A percentile compares a stretch with the other conserved stretches of the same genome.
phyloP scores from a whole-genome alignment of 495 filamentous ascomycete genomes.

The Rusavskia elegans region DNA sequence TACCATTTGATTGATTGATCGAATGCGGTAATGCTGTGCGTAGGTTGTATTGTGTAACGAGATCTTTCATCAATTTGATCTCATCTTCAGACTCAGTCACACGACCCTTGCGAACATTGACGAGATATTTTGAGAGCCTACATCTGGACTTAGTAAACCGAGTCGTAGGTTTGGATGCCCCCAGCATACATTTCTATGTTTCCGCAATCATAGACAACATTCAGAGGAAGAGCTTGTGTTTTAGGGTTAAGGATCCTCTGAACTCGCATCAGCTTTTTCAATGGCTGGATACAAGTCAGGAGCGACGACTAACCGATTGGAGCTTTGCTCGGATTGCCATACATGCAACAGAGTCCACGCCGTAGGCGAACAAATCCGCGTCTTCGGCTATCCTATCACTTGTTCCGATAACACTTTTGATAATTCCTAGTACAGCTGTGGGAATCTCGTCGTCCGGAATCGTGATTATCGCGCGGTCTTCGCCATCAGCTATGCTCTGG shows the following conservation, averaged over 20 bases:
- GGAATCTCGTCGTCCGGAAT: constrained; percentile 18
- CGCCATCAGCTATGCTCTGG: background rate
- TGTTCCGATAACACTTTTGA: constrained; percentile 16
- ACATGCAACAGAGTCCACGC: constrained; percentile 31
- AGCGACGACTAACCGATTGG: constrained; percentile 1
- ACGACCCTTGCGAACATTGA: constrained; percentile 14
- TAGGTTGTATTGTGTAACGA: constrained; percentile 21
- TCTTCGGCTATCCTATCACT: constrained; percentile 16
- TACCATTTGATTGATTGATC: background rate
- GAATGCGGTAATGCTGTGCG: constrained; percentile 9
- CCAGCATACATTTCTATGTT: constrained; percentile 18
- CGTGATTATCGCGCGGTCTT: background rate
- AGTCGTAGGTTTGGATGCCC: background rate
- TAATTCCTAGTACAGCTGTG: constrained; percentile 11
- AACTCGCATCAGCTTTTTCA: constrained; percentile 1
- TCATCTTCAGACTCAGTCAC: constrained; percentile 12
- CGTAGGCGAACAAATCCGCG: constrained; percentile 26
- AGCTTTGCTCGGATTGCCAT: constrained; percentile 26
- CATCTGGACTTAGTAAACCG: background rate
- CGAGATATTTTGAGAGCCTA: constrained; percentile 20
- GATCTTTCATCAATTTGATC: constrained; percentile 18
- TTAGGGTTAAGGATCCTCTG: constrained; percentile 1
- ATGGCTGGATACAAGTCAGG: background rate
- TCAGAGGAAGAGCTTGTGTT: constrained; percentile 17
- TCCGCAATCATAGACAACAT: constrained; percentile 33